Conservation (phyloP, 495 filamentous ascomycete genomes). For the Hypoxylon fuscum region DNA sequence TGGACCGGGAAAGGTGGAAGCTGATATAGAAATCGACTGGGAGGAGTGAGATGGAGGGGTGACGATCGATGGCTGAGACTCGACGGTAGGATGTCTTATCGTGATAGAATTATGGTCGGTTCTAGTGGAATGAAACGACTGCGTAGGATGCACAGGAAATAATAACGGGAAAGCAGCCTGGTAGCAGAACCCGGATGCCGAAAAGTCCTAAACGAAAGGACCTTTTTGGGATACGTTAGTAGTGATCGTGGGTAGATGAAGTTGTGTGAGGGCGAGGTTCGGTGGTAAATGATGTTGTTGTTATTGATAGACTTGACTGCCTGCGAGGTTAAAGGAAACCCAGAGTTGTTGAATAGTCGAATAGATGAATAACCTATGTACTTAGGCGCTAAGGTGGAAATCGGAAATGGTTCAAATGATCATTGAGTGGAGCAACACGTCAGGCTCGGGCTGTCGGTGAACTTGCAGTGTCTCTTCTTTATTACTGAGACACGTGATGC, state of each 20-base stretch:
- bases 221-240: constrained; percentile 4
- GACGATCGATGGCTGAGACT: constrained; percentile 24
- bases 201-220: constrained; percentile 2
- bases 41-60: constrained; percentile 22
- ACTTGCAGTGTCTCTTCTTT: constrained; percentile 1
- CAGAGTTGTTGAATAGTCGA: constrained; percentile 24
- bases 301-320: constrained; percentile 29
- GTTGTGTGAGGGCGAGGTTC: constrained; percentile 6
- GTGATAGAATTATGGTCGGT: constrained; percentile 24
- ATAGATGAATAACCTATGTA: constrained; percentile 34
- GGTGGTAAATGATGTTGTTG: constrained; percentile 29
- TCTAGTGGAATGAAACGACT: constrained; percentile 7
- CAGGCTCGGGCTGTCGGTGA: constrained; percentile 26
- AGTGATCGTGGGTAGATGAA: constrained; percentile 6
- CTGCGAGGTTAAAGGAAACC: constrained; percentile 33
- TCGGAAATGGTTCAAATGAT: too few species aligned
- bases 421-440: constrained; percentile 33
- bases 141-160: background rate
- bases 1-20: constrained; percentile 64
- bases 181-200: constrained; percentile 4
- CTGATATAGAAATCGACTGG: constrained; percentile 17
- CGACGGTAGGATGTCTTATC: constrained; percentile 39
- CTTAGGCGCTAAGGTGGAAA: too few species aligned
- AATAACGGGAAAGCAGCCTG: background rate
- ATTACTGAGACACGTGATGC: background rate